phyloP scores from a whole-genome alignment of 169 alveolate species.

The Plasmodium gonderi region DNA sequence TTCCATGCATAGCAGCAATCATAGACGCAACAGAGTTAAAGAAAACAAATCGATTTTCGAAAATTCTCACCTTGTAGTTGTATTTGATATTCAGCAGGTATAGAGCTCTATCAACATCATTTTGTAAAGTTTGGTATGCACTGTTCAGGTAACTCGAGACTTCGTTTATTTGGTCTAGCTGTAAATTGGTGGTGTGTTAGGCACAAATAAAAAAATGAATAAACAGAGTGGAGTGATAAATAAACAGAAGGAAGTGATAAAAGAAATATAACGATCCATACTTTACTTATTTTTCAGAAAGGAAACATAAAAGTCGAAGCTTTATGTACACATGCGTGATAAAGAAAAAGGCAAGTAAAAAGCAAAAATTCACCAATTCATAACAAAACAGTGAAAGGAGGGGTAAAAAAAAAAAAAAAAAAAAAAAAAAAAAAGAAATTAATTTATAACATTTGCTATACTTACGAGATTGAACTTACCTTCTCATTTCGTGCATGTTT shows the following conservation, averaged over 20 bases:
- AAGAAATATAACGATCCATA: too few relatives aligned
- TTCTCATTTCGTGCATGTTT: slow-evolving; percentile 16
- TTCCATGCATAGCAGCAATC: too few relatives aligned
- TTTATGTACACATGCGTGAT: too few relatives aligned
- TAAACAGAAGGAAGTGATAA: background rate
- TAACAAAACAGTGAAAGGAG: too few relatives aligned
- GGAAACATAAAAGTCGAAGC: background rate
- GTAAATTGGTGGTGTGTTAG: background rate
- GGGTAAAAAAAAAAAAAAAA: background rate
- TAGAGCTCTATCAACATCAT: slow-evolving; percentile 52
- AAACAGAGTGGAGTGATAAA: background rate
- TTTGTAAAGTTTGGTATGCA: slow-evolving; percentile 29
- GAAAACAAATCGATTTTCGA: background rate
- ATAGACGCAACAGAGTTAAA: too few relatives aligned
- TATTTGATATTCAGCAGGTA: slow-evolving; percentile 21
- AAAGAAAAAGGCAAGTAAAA: background rate
- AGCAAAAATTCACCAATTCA: too few relatives aligned
- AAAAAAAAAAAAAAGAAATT: too few relatives aligned
- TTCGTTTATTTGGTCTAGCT: slow-evolving; percentile 53
- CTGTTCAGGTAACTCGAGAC: slow-evolving; percentile 60
- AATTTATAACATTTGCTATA: background rate
- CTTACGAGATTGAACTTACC: background rate
- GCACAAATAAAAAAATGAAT: background rate
- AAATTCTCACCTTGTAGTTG: slow-evolving; percentile 22
- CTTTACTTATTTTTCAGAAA: background rate